phyloP scores from a whole-genome alignment of 202 grass and related monocot species.

The Eragrostis tef region DNA sequence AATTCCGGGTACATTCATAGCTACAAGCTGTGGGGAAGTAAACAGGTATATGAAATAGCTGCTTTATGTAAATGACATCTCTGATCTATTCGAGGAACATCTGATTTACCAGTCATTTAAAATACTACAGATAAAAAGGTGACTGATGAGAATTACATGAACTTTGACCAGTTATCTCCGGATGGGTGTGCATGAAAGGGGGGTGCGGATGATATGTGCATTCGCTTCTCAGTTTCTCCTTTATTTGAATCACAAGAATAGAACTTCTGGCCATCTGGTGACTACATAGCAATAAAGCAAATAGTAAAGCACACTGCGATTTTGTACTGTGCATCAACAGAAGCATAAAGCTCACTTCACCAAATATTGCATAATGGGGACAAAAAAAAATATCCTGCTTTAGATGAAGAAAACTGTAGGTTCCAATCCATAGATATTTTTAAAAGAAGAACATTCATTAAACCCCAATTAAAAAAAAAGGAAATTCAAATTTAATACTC shows the following conservation, averaged over 20 bases:
- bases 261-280: constrained; percentile 63
- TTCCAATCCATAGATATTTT: background rate
- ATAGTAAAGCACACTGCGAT: too few species aligned
- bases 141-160: too few species aligned
- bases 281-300: constrained; percentile 66
- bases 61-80: background rate
- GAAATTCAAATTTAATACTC: background rate
- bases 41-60: background rate
- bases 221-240: constrained; percentile 86
- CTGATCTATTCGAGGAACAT: background rate
- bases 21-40: constrained; percentile 15
- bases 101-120: background rate
- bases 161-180: too few species aligned
- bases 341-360: background rate
- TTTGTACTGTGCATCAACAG: too few species aligned
- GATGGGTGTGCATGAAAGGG: constrained; percentile 6
- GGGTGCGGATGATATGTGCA: constrained; percentile 44
- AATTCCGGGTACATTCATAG: background rate
- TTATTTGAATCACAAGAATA: constrained; percentile 67
- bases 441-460: too few species aligned
- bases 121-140: too few species aligned
- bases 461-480: constrained; percentile 11
- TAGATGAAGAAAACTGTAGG: background rate
- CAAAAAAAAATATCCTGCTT: background rate
- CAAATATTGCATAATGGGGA: background rate